phyloP scores from a whole-genome alignment of 2,329 filamentous ascomycete genomes.

The Gnomoniopsis smithogilvyi region DNA sequence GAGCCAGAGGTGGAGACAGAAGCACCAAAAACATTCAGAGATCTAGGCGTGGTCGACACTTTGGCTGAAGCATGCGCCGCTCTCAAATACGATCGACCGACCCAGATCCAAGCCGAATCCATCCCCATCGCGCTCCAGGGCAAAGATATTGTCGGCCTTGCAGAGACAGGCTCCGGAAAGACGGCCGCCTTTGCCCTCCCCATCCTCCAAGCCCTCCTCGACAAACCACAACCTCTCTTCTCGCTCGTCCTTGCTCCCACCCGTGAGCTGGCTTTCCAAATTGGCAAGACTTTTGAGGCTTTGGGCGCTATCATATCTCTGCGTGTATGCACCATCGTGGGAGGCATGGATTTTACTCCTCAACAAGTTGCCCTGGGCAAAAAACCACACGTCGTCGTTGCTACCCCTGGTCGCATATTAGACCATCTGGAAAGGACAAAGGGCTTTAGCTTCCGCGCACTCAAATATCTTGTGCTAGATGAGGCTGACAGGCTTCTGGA shows the following conservation, averaged over 20 bases:
- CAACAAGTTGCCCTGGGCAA: slow-evolving; percentile 92
- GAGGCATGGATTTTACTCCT: slow-evolving; percentile 92
- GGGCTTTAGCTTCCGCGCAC: slow-evolving; percentile 77
- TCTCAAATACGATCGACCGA: slow-evolving; percentile 81
- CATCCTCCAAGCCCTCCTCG: slow-evolving; percentile 85
- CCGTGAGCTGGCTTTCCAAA: slow-evolving; percentile 89
- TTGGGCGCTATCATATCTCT: slow-evolving; percentile 87
- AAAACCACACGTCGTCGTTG: slow-evolving; percentile 90
- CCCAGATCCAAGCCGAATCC: slow-evolving; percentile 81
- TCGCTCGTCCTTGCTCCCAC: slow-evolving; percentile 91
- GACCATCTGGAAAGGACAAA: slow-evolving; percentile 97
- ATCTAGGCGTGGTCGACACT: slow-evolving; percentile 77
- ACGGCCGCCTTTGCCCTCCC: slow-evolving; percentile 93
- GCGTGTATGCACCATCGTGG: slow-evolving; percentile 80
- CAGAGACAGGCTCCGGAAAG: slow-evolving; percentile 94
- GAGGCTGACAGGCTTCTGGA: slow-evolving; percentile 91
- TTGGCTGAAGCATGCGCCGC: slow-evolving; percentile 84
- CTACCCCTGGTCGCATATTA: slow-evolving; percentile 82
- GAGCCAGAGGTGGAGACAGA: slow-evolving; percentile 17
- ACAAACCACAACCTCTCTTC: slow-evolving; percentile 81
- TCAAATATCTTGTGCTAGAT: slow-evolving; percentile 92
- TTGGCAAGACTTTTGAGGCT: slow-evolving; percentile 81
- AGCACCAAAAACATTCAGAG: slow-evolving; percentile 59
- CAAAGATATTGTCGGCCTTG: slow-evolving; percentile 85
- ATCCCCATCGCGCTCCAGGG: slow-evolving; percentile 77